Base-by-base conservation (phyloP, 108 stramenopile species). In the Skeletonema menzelii region DNA sequence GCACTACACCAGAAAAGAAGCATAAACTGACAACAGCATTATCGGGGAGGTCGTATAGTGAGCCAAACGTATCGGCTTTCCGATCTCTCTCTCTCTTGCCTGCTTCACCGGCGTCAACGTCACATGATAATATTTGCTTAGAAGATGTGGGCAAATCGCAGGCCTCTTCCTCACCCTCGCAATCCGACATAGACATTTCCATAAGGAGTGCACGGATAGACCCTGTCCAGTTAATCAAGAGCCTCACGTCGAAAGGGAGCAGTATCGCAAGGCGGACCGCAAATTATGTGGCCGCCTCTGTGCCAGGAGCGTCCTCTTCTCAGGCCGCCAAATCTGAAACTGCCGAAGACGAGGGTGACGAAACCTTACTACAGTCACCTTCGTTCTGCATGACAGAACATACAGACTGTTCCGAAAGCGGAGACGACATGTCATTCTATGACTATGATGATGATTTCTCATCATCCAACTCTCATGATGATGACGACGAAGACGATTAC, bases 121-220 rank as follows among this genome's bases (percentile, higher is more conserved):
- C 59, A 4, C 27, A 8, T 1, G 26, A 17, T 19, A 8, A 38
- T n/a, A 17, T 32, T 1, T 31, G 35, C 11, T 10, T 6, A 35
- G 31, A 60, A 60, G 32, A 60, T 38, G 35, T 8, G 1, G 6
- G 35, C n/a, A 19, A 60, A 19, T 7, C 4, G 37, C 30, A 5
- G 17, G 27, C 37, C 17, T 32, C 31, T 7, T 32, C 31, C 31
- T 34, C 32, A 10, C 8, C 37, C 32, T 32, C 31, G 27, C 63
- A 71, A 26, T 67, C 73, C 26, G 70, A 75, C 63, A 72, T 75
- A 14, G 70, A 71, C 47, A 67, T 91, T 49, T 73, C 83, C 19
- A 84, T 91, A 10, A 84, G 83, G 46, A 82, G 82, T 46, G 91
- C 91, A 4, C 82, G 84, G 53, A 72, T 89, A 15, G 85, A 91